phyloP scores from a whole-genome alignment of 2,329 filamentous ascomycete species.

The Claviceps capensis region DNA sequence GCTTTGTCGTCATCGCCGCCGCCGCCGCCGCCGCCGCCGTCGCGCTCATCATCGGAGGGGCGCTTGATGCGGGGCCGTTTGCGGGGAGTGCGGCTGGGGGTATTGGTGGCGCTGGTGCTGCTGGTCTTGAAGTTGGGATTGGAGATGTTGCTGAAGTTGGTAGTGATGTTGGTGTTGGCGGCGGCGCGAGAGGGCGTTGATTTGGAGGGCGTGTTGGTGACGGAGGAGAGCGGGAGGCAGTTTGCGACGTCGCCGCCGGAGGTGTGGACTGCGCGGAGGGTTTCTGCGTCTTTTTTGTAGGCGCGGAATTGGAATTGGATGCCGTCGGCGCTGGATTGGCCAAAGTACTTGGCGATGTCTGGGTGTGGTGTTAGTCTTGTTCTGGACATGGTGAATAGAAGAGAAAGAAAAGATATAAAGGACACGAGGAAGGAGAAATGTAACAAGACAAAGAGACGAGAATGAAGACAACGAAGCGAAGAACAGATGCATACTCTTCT shows the following conservation, averaged over 20 bases:
- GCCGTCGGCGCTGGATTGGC: constrained; percentile 42
- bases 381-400: background rate
- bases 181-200: constrained; percentile 5
- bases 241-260: constrained; percentile 31
- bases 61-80: constrained; percentile 17
- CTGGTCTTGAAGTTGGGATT: background rate
- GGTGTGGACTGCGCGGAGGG: constrained; percentile 29
- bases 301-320: constrained; percentile 47
- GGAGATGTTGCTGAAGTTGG: no score
- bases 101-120: constrained; percentile 2
- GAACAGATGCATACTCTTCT: constrained; percentile 23
- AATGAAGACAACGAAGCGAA: background rate
- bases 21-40: constrained; percentile 11
- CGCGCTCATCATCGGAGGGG: constrained; percentile 14
- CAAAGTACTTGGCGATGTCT: constrained; percentile 48
- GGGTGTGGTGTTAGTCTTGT: constrained; percentile 5
- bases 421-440: background rate
- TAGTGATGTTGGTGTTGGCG: background rate
- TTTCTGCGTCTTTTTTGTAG: constrained; percentile 39
- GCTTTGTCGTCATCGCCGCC: constrained; percentile 19
- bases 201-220: constrained; percentile 18
- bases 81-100: constrained; percentile 10
- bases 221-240: constrained; percentile 19
- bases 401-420: background rate
- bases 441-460: background rate